Conservation (phyloP, 2,329 filamentous ascomycete species). For the Aspergillus latus region DNA sequence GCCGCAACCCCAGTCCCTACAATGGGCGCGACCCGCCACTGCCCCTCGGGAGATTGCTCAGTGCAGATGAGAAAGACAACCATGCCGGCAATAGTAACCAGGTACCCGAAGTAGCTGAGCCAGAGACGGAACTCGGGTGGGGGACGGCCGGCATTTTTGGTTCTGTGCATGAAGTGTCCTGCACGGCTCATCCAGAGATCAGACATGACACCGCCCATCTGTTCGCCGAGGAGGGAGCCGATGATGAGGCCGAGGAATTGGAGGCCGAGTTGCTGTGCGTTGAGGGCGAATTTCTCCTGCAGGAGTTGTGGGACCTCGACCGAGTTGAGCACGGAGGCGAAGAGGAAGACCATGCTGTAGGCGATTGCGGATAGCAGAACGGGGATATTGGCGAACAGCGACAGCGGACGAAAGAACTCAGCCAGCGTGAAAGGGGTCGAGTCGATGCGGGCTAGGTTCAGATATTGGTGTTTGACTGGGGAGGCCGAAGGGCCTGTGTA, state of each 20-base stretch:
- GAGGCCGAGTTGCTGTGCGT: constrained; percentile 59
- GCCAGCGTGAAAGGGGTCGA: constrained; percentile 45
- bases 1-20: constrained; percentile 55
- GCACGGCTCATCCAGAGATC: constrained; percentile 57
- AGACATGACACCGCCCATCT: constrained; percentile 56
- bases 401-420: constrained; percentile 56
- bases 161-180: neutral
- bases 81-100: constrained; percentile 53
- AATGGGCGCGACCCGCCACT: constrained; percentile 59
- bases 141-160: constrained; percentile 16
- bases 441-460: constrained; percentile 54
- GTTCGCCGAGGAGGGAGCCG: constrained; percentile 60
- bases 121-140: neutral
- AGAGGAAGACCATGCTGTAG: constrained; percentile 61
- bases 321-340: constrained; percentile 54
- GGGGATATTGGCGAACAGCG: constrained; percentile 47
- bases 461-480: constrained; percentile 34
- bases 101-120: constrained; percentile 43
- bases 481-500: constrained; percentile 37
- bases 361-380: constrained; percentile 54
- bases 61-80: constrained; percentile 59
- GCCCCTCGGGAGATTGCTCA: constrained; percentile 45
- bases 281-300: constrained; percentile 56
- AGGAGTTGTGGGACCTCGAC: constrained; percentile 63
- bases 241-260: constrained; percentile 61